These are phyloP conservation scores for Phytophthora quininea DNA, from an alignment of 352 stramenopile species.

Conservation along the genomic window DNA sequence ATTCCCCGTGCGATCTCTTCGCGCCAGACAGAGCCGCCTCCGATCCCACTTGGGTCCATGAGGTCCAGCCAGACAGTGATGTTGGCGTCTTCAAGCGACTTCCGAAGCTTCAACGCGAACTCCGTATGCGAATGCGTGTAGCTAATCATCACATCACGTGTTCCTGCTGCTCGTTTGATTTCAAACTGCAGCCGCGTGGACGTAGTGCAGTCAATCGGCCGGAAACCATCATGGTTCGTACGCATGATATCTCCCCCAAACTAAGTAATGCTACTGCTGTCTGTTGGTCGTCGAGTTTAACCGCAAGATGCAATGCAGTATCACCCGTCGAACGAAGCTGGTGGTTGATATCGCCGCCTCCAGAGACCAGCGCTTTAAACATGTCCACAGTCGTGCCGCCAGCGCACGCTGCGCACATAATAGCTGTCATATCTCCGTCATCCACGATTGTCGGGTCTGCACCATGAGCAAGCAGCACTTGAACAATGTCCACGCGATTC, in stretches of 20 bases:
- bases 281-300: slow-evolving; percentile 80
- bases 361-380: slow-evolving; percentile 70
- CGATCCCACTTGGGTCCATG: slow-evolving; percentile 86
- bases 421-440: slow-evolving; percentile 75
- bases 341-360: slow-evolving; percentile 78
- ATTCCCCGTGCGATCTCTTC: slow-evolving; percentile 82
- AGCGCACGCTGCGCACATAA: slow-evolving; percentile 77
- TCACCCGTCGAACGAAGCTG: slow-evolving; percentile 70
- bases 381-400: slow-evolving; percentile 69
- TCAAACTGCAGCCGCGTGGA: slow-evolving; percentile 78
- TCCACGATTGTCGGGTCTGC: slow-evolving; percentile 78
- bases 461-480: slow-evolving; percentile 50
- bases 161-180: slow-evolving; percentile 75
- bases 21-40: slow-evolving; percentile 77
- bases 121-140: slow-evolving; percentile 85
- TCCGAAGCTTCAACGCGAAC: slow-evolving; percentile 79
- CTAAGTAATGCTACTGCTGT: slow-evolving; percentile 76
- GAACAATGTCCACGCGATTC: slow-evolving; percentile 74
- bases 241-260: slow-evolving; percentile 81
- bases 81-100: slow-evolving; percentile 68
- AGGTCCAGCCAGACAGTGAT: slow-evolving; percentile 86
- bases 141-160: slow-evolving; percentile 87
- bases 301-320: slow-evolving; percentile 76
- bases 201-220: slow-evolving; percentile 78
- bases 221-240: slow-evolving; percentile 65